Conservation (phyloP, 331 rosid genomes). For the Saraca asoca region DNA sequence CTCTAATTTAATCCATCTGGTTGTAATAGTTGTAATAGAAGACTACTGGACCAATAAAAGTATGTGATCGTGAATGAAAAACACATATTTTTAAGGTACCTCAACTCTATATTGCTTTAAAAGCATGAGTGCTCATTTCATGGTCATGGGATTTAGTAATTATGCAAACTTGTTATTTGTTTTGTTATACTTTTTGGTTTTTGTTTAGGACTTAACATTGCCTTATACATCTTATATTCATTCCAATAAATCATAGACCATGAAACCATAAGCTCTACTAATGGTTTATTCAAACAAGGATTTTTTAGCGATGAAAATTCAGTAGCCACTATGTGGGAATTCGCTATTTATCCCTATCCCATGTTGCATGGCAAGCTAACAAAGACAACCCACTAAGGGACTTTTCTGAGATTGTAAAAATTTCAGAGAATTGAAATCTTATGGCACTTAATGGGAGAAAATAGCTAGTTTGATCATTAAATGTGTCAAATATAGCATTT, state of each 20-base stretch:
- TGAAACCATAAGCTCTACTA: constrained; percentile 14
- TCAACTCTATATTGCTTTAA: too few species aligned
- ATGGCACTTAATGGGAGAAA: background rate
- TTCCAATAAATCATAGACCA: constrained; percentile 4
- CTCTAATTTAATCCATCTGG: too few species aligned
- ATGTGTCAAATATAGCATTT: background rate
- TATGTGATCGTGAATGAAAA: too few species aligned
- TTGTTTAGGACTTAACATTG: background rate
- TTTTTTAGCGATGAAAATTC: constrained; percentile 35
- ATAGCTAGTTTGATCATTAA: background rate
- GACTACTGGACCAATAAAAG: too few species aligned
- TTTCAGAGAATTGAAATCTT: background rate
- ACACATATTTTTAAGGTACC: too few species aligned
- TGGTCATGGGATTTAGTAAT: background rate
- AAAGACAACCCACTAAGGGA: constrained; percentile 26
- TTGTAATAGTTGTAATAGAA: too few species aligned
- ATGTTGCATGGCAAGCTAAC: constrained; percentile 38
- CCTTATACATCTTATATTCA: constrained; percentile 24
- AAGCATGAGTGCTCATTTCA: too few species aligned
- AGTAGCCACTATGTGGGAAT: constrained; percentile 23
- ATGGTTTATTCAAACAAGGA: constrained; percentile 18
- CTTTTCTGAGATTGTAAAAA: constrained; percentile 8
- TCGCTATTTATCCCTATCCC: constrained; percentile 6
- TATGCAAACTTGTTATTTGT: background rate
- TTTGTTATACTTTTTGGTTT: background rate